phyloP scores from a whole-genome alignment of 805 yeast species.

The Wickerhamiella dianesei region DNA sequence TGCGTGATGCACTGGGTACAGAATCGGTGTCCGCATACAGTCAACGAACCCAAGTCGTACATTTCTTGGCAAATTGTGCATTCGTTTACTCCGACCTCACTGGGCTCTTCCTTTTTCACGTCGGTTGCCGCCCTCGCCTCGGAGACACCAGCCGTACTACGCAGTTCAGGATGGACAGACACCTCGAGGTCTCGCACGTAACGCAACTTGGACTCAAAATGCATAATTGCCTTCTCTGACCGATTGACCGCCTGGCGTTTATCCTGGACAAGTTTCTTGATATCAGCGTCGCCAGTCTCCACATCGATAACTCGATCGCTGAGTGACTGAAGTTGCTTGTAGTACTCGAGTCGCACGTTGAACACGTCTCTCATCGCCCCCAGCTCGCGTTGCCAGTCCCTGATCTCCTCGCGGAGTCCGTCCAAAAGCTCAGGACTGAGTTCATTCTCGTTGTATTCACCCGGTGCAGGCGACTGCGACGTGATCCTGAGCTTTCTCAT shows the following conservation, averaged over 20 bases:
- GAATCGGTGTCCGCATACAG: conserved; percentile 85
- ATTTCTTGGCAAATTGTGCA: conserved; percentile 71
- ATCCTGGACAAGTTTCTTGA: conserved; percentile 16
- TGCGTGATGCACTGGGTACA: conserved; percentile 66
- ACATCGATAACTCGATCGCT: conserved; percentile 66
- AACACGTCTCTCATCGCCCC: conserved; percentile 47
- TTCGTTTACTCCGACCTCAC: not conserved
- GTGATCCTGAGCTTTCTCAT: not conserved
- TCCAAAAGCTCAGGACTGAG: conserved; percentile 1
- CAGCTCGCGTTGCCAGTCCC: conserved; percentile 34
- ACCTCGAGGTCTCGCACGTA: conserved; percentile 14
- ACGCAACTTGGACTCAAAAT: conserved; percentile 17
- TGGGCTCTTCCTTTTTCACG: not conserved
- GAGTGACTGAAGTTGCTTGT: conserved; percentile 67
- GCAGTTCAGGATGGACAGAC: conserved; percentile 1
- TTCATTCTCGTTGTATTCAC: conserved; percentile 1
- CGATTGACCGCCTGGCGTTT: conserved; percentile 14
- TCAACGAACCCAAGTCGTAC: conserved; percentile 62
- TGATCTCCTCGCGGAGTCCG: conserved; percentile 31
- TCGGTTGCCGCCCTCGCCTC: not conserved
- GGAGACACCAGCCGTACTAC: not conserved
- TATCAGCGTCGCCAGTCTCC: conserved; percentile 23
- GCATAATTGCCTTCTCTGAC: conserved; percentile 3
- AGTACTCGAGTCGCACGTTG: conserved; percentile 71
- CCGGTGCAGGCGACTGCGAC: not conserved